Base-by-base conservation (phyloP, 116 monocot genomes). In the Papilionanthe hybrid region DNA sequence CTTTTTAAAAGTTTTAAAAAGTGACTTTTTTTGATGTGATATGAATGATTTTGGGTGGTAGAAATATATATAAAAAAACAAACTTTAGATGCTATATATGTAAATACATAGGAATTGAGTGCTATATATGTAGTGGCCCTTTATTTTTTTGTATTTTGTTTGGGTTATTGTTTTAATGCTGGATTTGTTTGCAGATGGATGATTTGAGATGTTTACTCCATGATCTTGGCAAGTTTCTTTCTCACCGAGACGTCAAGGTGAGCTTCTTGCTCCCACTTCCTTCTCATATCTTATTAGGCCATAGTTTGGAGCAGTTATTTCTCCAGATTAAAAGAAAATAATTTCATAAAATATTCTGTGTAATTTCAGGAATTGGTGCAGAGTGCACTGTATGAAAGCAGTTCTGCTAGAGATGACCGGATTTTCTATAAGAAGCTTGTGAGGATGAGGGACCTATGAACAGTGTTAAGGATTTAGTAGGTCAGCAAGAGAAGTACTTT, bases 181-280 rank as follows among this genome's bases (percentile, higher is more conserved):
- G 77, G 11, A 19, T 29, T 6, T 42, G 10, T 28, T 79, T 82
- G 53, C 84, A 95, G 99, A 93, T 95, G 44, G 95, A 99, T 42
- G 99, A 99, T 82, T 73, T 99, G 80, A 90, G 95, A 85, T 91
- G 90, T 45, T 86, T 99, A 68, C 85, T 99, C 65, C 95, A 95
- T 83, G 92, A 91, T 77, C 79, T 99, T 73, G 99, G 99, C 67
- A 93, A 91, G 82, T 95, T 92, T 77, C 81, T 93, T 28, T 87
- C 93, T 19, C 85, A 95, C 44, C 85, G 92, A 63, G 93, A 95
- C 83, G 92, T 99, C 65, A 99, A 95, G 93, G 95, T 95, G 23
- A 71, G 84, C n/a, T 42, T 75, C 19, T 23, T 83, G 72, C 11
- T 11, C 12, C 56, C 57, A 45, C 22, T 5, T 72, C 15, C 42